These are phyloP conservation scores for Hylodesmum podocarpum DNA, from an alignment of 306 rosid species.

Conservation along the genomic window DNA sequence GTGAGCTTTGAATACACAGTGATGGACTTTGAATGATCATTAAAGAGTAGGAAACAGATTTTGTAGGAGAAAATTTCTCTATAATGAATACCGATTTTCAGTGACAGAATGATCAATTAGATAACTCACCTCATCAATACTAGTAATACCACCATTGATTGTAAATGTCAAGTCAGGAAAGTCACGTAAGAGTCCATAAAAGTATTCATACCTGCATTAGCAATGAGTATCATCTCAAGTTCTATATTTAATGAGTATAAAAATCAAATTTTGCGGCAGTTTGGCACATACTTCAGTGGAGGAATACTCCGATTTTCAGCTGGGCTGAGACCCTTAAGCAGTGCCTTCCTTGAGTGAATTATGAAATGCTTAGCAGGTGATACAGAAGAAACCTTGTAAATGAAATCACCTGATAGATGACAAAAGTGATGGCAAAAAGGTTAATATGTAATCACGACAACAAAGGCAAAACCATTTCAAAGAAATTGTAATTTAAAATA, in stretches of 20 bases:
- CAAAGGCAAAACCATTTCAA: not conserved
- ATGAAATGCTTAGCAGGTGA: conserved; percentile 92
- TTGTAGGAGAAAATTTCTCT: not conserved
- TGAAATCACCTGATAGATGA: conserved; percentile 78
- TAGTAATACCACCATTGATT: conserved; percentile 87
- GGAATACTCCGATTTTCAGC: conserved; percentile 97
- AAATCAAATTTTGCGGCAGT: not conserved
- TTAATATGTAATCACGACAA: conserved; percentile 32
- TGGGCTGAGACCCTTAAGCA: conserved; percentile 92
- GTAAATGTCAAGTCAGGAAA: conserved; percentile 97
- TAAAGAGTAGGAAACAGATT: not conserved
- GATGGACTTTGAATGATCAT: not conserved
- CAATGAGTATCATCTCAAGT: conserved; percentile 14
- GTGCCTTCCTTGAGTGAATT: conserved; percentile 92
- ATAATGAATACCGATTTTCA: conserved; percentile 3
- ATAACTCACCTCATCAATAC: conserved; percentile 79
- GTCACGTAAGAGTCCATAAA: conserved; percentile 88
- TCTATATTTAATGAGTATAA: conserved; percentile 11
- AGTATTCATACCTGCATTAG: conserved; percentile 81
- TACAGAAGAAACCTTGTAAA: conserved; percentile 90
- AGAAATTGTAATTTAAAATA: conserved; percentile 2
- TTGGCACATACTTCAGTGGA: conserved; percentile 74
- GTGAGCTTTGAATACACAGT: not conserved
- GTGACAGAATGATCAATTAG: conserved; percentile 9
- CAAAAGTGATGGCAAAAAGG: conserved; percentile 4